Percentiles rank a stretch among this genome's conserved stretches.
Evolutionary conservation across 306 rosid genomes (phyloP).

Genomic region (Citrullus amarus): DNA sequence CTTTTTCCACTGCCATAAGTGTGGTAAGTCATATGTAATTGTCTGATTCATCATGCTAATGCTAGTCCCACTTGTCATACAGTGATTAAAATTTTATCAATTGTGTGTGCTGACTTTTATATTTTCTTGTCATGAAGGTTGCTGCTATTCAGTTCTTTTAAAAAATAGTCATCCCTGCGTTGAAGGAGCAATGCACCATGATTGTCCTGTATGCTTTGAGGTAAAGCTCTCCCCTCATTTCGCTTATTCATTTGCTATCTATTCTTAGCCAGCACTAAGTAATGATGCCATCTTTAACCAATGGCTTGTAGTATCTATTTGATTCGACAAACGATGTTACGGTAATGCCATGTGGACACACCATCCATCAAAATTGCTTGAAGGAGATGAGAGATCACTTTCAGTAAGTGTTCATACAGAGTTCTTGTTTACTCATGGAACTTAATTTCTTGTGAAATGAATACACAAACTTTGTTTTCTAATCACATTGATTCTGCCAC

Average conservation of each 20-base stretch:
- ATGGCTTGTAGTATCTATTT: slow-evolving; percentile 56
- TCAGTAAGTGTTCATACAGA: slow-evolving; percentile 37
- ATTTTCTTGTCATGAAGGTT: slow-evolving; percentile 30
- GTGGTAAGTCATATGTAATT: slow-evolving; percentile 38
- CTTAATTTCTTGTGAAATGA: not conserved
- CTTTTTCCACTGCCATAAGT: slow-evolving; percentile 74
- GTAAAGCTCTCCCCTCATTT: slow-evolving; percentile 18
- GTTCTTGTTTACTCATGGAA: not conserved
- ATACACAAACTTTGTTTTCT: not conserved
- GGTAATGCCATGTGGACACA: slow-evolving; percentile 79
- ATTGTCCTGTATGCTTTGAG: slow-evolving; percentile 92
- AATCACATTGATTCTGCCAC: not conserved
- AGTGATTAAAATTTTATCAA: not conserved
- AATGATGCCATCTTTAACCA: not conserved
- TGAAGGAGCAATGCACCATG: slow-evolving; percentile 94
- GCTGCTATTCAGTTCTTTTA: slow-evolving; percentile 55
- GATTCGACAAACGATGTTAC: slow-evolving; percentile 51
- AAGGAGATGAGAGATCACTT: slow-evolving; percentile 72
- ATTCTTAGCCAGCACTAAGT: not conserved
- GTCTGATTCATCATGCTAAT: not conserved
- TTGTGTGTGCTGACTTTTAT: not conserved
- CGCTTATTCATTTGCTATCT: not conserved
- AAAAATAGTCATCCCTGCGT: slow-evolving; percentile 74
- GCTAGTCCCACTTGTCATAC: not conserved
- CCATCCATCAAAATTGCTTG: slow-evolving; percentile 61